Conservation (phyloP, 2,329 filamentous ascomycete species). For the Cyphellophora attinorum region DNA sequence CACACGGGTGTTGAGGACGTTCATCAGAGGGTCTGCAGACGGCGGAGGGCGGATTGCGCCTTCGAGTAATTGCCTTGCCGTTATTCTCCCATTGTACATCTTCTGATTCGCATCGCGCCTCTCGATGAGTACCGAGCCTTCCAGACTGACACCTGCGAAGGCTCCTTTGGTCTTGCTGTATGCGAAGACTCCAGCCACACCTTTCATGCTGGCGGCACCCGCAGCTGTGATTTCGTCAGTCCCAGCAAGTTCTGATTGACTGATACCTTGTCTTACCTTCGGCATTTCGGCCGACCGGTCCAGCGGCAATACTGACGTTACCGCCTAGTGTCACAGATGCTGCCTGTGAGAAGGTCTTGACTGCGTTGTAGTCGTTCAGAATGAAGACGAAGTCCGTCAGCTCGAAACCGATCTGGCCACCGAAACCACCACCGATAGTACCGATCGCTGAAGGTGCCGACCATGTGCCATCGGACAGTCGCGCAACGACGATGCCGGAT, state of each 20-base stretch:
- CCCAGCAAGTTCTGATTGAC: neutral
- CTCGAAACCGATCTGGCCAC: slow-evolving; percentile 42
- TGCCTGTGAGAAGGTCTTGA: slow-evolving; percentile 87
- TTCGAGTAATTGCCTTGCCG: slow-evolving; percentile 70
- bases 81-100: slow-evolving; percentile 75
- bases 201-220: slow-evolving; percentile 80
- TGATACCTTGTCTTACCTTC: slow-evolving; percentile 43
- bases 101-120: slow-evolving; percentile 95
- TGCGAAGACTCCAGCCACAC: slow-evolving; percentile 85
- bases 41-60: slow-evolving; percentile 70
- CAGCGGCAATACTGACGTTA: slow-evolving; percentile 91
- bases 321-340: slow-evolving; percentile 88
- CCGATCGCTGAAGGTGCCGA: slow-evolving; percentile 41
- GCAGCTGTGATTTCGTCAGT: slow-evolving; percentile 47
- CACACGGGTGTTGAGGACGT: slow-evolving; percentile 70
- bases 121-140: slow-evolving; percentile 88
- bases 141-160: slow-evolving; percentile 89
- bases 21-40: slow-evolving; percentile 74
- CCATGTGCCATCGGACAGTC: slow-evolving; percentile 38
- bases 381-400: slow-evolving; percentile 80
- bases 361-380: slow-evolving; percentile 79
- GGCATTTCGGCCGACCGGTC: slow-evolving; percentile 86
- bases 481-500: slow-evolving; percentile 40
- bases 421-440: slow-evolving; percentile 39
- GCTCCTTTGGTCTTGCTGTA: slow-evolving; percentile 98